Percentiles rank a stretch among this genome's conserved stretches.
Evolutionary conservation across 306 rosid genomes (phyloP).

Genomic region (Corylus americana): DNA sequence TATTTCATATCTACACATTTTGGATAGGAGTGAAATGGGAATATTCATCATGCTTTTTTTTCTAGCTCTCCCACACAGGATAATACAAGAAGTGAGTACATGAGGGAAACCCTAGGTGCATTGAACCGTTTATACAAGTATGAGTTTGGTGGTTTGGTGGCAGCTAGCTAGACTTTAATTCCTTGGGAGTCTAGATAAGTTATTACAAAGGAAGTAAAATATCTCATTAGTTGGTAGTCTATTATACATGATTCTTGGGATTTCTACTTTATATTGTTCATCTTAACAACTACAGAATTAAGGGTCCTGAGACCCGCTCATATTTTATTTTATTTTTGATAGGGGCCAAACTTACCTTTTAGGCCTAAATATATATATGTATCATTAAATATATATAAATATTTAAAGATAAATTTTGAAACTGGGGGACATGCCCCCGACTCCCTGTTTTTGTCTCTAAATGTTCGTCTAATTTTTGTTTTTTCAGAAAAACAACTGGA

Average conservation of each 20-base stretch:
- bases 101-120: not conserved
- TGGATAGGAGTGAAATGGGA: not conserved
- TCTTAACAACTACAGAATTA: too few species aligned
- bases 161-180: not conserved
- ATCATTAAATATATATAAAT: too few species aligned
- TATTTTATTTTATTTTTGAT: too few species aligned
- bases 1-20: not conserved
- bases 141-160: not conserved
- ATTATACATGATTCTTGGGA: not conserved
- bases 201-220: not conserved
- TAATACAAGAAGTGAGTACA: not conserved
- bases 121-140: not conserved
- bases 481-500: too few species aligned
- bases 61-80: not conserved
- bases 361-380: too few species aligned
- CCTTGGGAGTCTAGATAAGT: too few species aligned
- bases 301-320: too few species aligned
- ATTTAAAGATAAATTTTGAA: too few species aligned
- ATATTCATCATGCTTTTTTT: not conserved
- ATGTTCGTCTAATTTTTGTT: too few species aligned
- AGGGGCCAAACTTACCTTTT: too few species aligned
- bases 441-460: too few species aligned
- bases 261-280: not conserved
- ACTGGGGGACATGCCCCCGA: too few species aligned
- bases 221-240: not conserved